Percentiles rank a stretch among this genome's conserved stretches.
Conservation (phyloP, 2,329 filamentous ascomycete species). For the Bertia moriformis region DNA sequence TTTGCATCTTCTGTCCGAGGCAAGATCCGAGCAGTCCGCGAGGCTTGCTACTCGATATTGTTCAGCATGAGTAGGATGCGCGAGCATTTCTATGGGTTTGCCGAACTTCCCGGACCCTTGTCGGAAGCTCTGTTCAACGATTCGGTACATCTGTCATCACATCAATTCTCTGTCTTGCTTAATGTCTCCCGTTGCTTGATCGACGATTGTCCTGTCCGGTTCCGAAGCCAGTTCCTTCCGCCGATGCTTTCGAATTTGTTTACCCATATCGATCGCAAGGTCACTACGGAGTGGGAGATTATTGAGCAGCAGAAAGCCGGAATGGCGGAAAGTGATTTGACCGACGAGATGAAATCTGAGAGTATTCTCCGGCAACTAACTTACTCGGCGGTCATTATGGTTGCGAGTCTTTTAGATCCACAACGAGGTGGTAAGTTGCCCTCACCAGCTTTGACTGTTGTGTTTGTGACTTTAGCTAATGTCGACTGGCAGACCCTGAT, state of each 20-base stretch:
- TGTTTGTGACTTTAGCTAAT: neutral
- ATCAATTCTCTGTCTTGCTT: constrained; percentile 85
- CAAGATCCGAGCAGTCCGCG: constrained; percentile 74
- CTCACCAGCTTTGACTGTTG: too few species aligned
- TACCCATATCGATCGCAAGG: constrained; percentile 72
- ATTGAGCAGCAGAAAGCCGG: constrained; percentile 50
- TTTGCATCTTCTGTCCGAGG: constrained; percentile 87
- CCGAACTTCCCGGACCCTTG: constrained; percentile 67
- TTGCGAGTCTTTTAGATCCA: constrained; percentile 76
- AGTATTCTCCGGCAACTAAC: constrained; percentile 88
- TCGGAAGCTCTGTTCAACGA: constrained; percentile 74
- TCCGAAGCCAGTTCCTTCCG: constrained; percentile 68
- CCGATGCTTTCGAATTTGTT: constrained; percentile 73
- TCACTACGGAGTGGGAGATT: constrained; percentile 72
- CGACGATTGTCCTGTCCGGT: constrained; percentile 73
- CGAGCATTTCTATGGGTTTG: constrained; percentile 78
- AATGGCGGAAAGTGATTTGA: constrained; percentile 59
- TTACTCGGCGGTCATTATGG: constrained; percentile 81
- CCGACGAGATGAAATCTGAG: constrained; percentile 95
- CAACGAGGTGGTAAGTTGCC: constrained; percentile 40
- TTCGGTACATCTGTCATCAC: constrained; percentile 69
- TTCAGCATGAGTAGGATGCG: constrained; percentile 85
- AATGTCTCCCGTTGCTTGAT: constrained; percentile 80
- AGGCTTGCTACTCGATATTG: constrained; percentile 85
- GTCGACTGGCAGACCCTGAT: neutral